Base-by-base conservation (phyloP, 768 basidiomycete species). In the Boletus vermiculosoides region DNA sequence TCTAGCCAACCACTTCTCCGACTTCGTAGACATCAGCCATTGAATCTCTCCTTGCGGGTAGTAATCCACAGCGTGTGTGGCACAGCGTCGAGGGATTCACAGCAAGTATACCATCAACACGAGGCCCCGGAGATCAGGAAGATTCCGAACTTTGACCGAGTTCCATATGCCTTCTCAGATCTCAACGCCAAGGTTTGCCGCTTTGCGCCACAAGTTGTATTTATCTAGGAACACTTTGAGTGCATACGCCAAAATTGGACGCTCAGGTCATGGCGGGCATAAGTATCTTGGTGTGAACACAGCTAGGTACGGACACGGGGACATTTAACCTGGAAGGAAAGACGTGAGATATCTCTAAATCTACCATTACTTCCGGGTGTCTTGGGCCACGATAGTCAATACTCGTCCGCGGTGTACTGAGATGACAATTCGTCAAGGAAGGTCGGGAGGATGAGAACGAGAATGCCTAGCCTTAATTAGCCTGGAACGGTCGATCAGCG, bases 1-100 rank as follows among this genome's bases (percentile, higher is more conserved):
- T 9, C 92, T 91, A 12, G 80, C 77, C 16, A 93, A 68, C 96
- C 96, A 98, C 70, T 93, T 92, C 76, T 98, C 96, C 9, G 30
- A 30, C 74, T 99, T 99, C 5, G 96, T 96, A 50, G 88, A 83
- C 94, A 98, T 30, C 9, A 98, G 81, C 97, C 97, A 98, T 62
- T 94, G 92, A 0, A 95, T 30, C 9, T 9, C 30, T 9, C 30
- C 30, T 7, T 7, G 28, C 28, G 97, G n/a, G 64, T 93, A 95
- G 67, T 93, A 87, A 52, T 89, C 80, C 28, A 95, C 93, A 0
- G 96, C 94, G 34, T 88, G 83, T 45, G 78, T 79, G 6, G 28
- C 28, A 30, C 41, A 98, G 83, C 5, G 6, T 30, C 28, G 28
- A 30, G 28, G 3, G 28, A 30, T 33, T 33, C 33, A 98, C 83